A percentile compares a stretch with the other conserved stretches of the same genome.
Evolutionary conservation across 257 asterid genomes (phyloP).

Genomic region (Forsythia viridissima): DNA sequence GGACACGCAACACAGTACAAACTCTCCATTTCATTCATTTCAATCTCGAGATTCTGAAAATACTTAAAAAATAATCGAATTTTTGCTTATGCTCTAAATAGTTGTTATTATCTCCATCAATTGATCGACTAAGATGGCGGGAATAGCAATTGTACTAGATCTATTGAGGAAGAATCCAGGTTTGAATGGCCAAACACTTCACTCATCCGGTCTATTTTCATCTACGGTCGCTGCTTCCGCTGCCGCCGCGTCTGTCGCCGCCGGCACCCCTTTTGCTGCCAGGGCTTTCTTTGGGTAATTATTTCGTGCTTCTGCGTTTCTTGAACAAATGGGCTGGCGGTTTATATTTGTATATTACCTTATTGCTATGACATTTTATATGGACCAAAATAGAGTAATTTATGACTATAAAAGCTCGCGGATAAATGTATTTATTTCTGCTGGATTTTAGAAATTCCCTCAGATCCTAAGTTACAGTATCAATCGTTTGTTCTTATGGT

Average conservation of each 20-base stretch:
- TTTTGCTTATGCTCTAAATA: not conserved
- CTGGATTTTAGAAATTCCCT: not conserved
- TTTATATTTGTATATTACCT: not conserved
- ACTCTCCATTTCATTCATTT: not conserved
- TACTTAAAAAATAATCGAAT: not conserved
- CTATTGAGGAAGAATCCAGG: slow-evolving; percentile 57
- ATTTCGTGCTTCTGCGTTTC: not conserved
- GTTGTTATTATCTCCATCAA: not conserved
- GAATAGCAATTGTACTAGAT: slow-evolving; percentile 52
- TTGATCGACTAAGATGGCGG: slow-evolving; percentile 48
- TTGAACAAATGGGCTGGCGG: not conserved
- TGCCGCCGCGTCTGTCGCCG: slow-evolving; percentile 45
- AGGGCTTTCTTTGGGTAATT: slow-evolving; percentile 56
- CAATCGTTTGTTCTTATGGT: not conserved
- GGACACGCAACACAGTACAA: not conserved
- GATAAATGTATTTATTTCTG: not conserved
- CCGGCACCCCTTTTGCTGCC: slow-evolving; percentile 59
- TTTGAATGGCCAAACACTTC: slow-evolving; percentile 41
- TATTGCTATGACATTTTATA: not conserved
- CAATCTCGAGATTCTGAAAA: not conserved
- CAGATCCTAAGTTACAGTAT: not conserved
- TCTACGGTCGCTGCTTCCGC: slow-evolving; percentile 47
- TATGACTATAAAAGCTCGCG: no score
- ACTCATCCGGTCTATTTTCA: slow-evolving; percentile 51
- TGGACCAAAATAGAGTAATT: not conserved